Conservation (phyloP, 2,329 filamentous ascomycete genomes). For the Tolypocladium cylindrosporum region DNA sequence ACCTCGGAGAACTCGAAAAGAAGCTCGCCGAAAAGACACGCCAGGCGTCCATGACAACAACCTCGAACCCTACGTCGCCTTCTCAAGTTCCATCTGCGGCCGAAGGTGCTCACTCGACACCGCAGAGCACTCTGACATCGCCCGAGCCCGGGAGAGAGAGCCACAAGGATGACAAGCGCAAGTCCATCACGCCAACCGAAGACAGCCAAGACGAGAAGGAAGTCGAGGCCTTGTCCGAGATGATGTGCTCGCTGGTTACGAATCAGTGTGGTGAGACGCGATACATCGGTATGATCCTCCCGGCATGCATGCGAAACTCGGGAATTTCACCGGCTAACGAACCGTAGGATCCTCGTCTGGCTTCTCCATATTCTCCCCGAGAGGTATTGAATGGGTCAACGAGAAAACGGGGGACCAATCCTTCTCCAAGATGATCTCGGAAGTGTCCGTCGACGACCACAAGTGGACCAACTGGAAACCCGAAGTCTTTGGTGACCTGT, state of each 20-base stretch:
- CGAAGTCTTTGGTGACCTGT: conserved; percentile 91
- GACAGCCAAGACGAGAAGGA: conserved; percentile 49
- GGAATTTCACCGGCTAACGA: conserved; percentile 3
- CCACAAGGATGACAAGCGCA: conserved; percentile 22
- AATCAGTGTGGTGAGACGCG: conserved; percentile 91
- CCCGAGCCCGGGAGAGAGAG: conserved; percentile 30
- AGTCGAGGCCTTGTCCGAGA: conserved; percentile 83
- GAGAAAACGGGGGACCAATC: conserved; percentile 93
- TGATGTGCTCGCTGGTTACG: conserved; percentile 97
- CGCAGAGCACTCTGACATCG: conserved; percentile 45
- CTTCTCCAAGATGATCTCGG: conserved; percentile 89
- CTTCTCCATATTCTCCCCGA: conserved; percentile 97
- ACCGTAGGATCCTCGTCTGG: conserved; percentile 85
- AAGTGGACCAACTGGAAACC: conserved; percentile 98
- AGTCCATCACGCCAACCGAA: conserved; percentile 28
- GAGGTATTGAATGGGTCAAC: conserved; percentile 97
- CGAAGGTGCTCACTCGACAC: conserved; percentile 34
- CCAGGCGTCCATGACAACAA: conserved; percentile 33
- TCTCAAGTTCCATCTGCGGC: conserved; percentile 33
- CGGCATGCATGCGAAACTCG: neutral
- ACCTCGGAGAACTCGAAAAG: conserved; percentile 81
- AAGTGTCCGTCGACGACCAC: conserved; percentile 83
- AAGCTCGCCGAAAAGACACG: conserved; percentile 52
- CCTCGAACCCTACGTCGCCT: conserved; percentile 41
- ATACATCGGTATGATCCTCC: conserved; percentile 65